These are phyloP conservation scores for Zygoascus biomembranicola DNA, from an alignment of 805 yeast species.

Conservation along the genomic window DNA sequence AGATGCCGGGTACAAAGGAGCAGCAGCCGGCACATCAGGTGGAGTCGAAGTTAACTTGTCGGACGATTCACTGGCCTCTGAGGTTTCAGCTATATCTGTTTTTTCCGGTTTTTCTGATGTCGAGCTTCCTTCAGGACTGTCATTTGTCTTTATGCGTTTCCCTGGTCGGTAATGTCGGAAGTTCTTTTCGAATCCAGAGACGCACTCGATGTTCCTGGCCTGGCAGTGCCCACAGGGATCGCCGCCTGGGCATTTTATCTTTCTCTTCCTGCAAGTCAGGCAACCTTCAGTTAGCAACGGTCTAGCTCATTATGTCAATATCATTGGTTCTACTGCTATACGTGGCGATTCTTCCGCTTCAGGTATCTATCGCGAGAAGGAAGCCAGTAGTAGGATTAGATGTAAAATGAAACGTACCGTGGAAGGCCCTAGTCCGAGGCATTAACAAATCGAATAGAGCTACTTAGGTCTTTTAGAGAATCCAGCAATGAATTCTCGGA, in stretches of 20 bases:
- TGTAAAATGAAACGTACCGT: not conserved
- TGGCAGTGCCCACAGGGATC: not conserved
- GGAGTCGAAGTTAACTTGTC: not conserved
- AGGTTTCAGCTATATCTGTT: not conserved
- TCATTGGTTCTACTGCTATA: no score
- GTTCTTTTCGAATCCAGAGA: not conserved
- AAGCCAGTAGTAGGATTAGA: not conserved
- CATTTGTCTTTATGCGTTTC: not conserved
- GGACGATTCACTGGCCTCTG: not conserved
- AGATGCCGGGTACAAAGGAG: not conserved
- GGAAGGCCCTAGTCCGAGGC: not conserved
- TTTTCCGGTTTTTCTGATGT: not conserved
- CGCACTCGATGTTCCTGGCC: not conserved
- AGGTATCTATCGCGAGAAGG: not conserved
- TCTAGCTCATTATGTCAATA: no score
- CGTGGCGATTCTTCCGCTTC: not conserved
- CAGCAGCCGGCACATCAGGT: not conserved
- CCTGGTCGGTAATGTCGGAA: not conserved
- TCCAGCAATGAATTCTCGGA: not conserved
- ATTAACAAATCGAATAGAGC: not conserved
- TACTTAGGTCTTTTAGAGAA: not conserved
- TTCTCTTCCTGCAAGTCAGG: not conserved
- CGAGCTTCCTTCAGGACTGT: not conserved
- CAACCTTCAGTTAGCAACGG: not conserved
- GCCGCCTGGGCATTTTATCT: not conserved